Conservation (phyloP, 108 stramenopile genomes). For the Discostella stelligeroides region DNA sequence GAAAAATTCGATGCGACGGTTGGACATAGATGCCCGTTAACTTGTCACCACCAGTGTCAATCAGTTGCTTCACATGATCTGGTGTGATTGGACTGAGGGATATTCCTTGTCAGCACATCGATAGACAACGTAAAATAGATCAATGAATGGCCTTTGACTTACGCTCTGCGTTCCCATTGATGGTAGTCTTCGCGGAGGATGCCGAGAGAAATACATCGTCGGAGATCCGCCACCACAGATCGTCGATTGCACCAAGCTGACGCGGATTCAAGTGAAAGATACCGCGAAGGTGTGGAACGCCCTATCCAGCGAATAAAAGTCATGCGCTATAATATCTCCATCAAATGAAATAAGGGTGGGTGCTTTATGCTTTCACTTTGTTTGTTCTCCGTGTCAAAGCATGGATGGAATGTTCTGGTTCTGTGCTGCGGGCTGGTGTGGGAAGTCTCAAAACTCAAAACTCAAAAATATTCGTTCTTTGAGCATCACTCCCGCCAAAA, state of each 20-base stretch:
- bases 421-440: too few species aligned
- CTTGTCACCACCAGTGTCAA: slow-evolving; percentile 10
- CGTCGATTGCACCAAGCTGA: not conserved
- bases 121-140: not conserved
- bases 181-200: slow-evolving; percentile 69
- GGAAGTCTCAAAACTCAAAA: too few species aligned
- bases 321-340: not conserved
- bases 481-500: too few species aligned
- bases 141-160: not conserved
- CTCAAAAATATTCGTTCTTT: too few species aligned
- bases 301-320: not conserved
- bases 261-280: not conserved
- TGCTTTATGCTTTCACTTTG: too few species aligned
- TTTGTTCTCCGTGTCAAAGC: too few species aligned
- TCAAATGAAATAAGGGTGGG: too few species aligned
- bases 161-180: slow-evolving; percentile 67
- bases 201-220: slow-evolving; percentile 38
- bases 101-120: not conserved
- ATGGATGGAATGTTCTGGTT: too few species aligned
- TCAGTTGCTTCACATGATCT: slow-evolving; percentile 46
- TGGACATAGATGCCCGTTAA: slow-evolving; percentile 59
- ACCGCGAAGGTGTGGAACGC: not conserved
- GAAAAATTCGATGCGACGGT: slow-evolving; percentile 76
- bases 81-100: slow-evolving; percentile 49
- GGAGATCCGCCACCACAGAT: not conserved